Evolutionary conservation across 176 grass and related monocot genomes (phyloP), one percentile per base, ranked within the genome.

Genomic region (Hordeum marinum): DNA sequence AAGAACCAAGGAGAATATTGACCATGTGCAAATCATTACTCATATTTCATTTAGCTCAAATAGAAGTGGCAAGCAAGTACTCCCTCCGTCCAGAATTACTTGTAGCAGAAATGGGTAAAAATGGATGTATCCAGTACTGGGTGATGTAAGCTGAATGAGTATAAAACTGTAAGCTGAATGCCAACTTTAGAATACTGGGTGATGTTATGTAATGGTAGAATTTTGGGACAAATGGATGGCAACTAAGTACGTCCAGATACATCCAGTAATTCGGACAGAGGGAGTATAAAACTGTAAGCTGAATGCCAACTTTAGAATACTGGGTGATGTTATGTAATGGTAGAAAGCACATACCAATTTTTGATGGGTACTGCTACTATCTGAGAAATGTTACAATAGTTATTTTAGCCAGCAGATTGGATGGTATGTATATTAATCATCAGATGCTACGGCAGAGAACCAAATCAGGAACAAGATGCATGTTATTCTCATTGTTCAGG

Each of bases 361-460:
- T 88, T 27, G 9, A 88, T 29, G 14, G 2, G 6, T n/a, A 54
- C 36, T 17, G 10, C 50, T 18, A 62, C 55, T 10, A 68, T 58
- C 23, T 82, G 48, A 76, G 85, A 58, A 45, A 87, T 39, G 17
- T 9, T 41, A 52, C n/a, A 76, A 1, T 5, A 46, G 52, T 35
- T 58, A 14, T 75, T 74, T 72, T 54, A 73, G 41, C 41, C 45
- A 12, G 29, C 42, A 75, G 6, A 87, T 70, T 75, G 41, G 39
- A 86, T 26, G 72, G 21, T 40, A 62, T 46, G 48, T 70, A 55
- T 55, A 75, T 48, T 25, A n/a, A 15, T 74, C 58, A 63, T 81
- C 23, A 40, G 11, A 18, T 13, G 2, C 57, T 61, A 70, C 25
- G 20, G 23, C 23, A 52, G 10, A 63, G 54, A 11, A 80, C 32